These are phyloP conservation scores for Ophiostoma sp. DNA, from an alignment of 2,329 filamentous ascomycete species.

Conservation along the genomic window DNA sequence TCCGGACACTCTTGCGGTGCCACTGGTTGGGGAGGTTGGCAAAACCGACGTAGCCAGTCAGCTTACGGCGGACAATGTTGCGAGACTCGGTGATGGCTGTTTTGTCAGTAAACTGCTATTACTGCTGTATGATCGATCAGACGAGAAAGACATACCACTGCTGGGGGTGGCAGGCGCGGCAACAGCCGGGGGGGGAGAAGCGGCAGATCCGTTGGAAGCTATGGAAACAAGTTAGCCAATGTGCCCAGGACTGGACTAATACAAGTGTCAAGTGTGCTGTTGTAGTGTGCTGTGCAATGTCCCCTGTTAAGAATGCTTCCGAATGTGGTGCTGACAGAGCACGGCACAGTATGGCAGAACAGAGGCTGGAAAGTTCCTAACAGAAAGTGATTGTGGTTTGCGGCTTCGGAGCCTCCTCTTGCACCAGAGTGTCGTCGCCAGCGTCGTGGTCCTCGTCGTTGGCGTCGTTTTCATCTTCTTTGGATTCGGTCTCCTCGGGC, in stretches of 20 bases:
- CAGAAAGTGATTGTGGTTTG: constrained; percentile 9
- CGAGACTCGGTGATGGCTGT: constrained; percentile 59
- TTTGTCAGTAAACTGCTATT: neutral
- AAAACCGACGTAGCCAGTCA: constrained; percentile 97
- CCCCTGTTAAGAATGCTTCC: neutral
- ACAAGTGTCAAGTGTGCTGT: neutral
- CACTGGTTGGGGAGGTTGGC: constrained; percentile 99
- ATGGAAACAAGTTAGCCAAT: constrained; percentile 35
- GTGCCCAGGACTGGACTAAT: neutral
- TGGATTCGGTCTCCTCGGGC: neutral
- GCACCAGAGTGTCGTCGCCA: constrained; percentile 1
- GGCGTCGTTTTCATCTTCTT: neutral
- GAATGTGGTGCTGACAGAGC: neutral
- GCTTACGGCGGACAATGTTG: constrained; percentile 96
- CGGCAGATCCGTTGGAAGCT: constrained; percentile 39
- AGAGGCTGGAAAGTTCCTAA: constrained; percentile 18
- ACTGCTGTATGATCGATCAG: neutral
- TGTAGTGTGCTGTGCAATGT: constrained; percentile 8
- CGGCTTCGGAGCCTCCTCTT: constrained; percentile 7
- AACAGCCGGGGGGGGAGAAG: constrained; percentile 39
- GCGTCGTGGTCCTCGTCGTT: neutral
- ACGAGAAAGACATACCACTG: neutral
- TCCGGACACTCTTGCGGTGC: constrained; percentile 99
- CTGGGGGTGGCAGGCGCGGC: constrained; percentile 38
- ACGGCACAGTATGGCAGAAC: neutral